Percentiles rank a stretch among this genome's conserved stretches.
These are phyloP conservation scores for Aspergillus spinulosporus DNA, from an alignment of 2,329 filamentous ascomycete species.

Conservation along the genomic window DNA sequence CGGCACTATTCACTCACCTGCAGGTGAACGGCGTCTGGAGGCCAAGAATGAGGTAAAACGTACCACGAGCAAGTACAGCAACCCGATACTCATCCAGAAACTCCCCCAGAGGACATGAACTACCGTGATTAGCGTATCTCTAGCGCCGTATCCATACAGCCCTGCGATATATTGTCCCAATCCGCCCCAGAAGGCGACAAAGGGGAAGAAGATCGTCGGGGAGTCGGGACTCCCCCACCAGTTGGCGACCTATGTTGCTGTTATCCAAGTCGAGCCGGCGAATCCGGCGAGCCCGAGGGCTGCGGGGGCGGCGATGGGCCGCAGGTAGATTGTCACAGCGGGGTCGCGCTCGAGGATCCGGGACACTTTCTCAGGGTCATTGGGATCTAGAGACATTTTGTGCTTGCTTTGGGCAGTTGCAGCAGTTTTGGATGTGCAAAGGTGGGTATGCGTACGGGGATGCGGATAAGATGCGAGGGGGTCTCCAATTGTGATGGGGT, in stretches of 20 bases:
- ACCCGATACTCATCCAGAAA: slow-evolving; percentile 9
- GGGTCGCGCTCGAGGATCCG: slow-evolving; percentile 4
- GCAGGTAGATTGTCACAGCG: slow-evolving; percentile 3
- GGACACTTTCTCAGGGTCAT: background rate
- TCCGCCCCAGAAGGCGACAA: slow-evolving; percentile 7
- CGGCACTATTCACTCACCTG: too few species aligned
- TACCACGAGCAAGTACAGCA: slow-evolving; percentile 8
- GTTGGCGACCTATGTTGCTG: background rate
- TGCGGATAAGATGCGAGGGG: background rate
- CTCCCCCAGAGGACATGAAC: slow-evolving; percentile 5
- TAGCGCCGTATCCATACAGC: background rate
- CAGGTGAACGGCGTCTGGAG: too few species aligned
- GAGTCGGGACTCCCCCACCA: slow-evolving; percentile 1
- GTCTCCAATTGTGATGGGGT: too few species aligned
- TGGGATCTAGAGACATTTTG: slow-evolving; percentile 4
- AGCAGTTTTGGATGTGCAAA: background rate
- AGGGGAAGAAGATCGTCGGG: slow-evolving; percentile 6
- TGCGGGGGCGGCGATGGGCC: slow-evolving; percentile 5
- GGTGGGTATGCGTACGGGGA: too few species aligned
- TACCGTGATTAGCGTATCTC: slow-evolving; percentile 5
- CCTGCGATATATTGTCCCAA: background rate
- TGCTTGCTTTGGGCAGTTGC: background rate
- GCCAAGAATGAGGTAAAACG: background rate
- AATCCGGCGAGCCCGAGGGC: slow-evolving; percentile 3
- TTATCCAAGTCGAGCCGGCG: slow-evolving; percentile 7